Evolutionary conservation across 257 asterid species (phyloP).

Genomic region (Forsythia viridissima): DNA sequence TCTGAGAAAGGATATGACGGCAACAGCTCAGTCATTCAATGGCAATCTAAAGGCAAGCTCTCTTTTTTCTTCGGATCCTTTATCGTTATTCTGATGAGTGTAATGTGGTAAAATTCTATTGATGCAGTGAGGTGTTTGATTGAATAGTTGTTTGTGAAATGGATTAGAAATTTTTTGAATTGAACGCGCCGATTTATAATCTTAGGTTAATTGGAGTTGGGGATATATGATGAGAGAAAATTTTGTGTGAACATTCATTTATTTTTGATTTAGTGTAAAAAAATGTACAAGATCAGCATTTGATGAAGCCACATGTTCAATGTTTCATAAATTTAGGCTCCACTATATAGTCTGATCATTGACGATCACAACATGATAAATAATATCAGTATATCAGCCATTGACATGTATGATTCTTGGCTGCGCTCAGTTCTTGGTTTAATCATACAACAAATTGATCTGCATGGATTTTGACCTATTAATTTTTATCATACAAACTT

Average conservation of each 20-base stretch:
- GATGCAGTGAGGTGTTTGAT: not conserved
- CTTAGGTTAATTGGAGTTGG: not conserved
- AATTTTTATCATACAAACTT: not conserved
- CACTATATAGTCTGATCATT: slow-evolving; percentile 8
- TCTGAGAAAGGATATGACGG: slow-evolving; percentile 29
- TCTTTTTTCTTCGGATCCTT: not conserved
- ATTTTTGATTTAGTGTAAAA: not conserved
- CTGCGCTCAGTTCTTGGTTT: not conserved
- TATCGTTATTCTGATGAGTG: not conserved
- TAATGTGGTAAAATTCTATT: not conserved
- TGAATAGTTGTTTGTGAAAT: not conserved
- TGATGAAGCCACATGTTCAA: slow-evolving; percentile 23
- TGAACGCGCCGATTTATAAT: not conserved
- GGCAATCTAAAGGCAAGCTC: slow-evolving; percentile 56
- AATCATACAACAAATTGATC: not conserved
- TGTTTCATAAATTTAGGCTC: slow-evolving; percentile 8
- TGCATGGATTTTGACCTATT: not conserved
- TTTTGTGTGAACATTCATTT: not conserved
- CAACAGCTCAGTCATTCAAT: slow-evolving; percentile 46
- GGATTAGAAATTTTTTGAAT: not conserved
- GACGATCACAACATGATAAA: not conserved
- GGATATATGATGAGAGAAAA: not conserved
- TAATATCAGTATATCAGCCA: not conserved
- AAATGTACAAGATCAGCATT: slow-evolving; percentile 3
- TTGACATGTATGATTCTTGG: not conserved